phyloP scores from a whole-genome alignment of 1,284 basidiomycete genomes.

The Trichosporon asahii region DNA sequence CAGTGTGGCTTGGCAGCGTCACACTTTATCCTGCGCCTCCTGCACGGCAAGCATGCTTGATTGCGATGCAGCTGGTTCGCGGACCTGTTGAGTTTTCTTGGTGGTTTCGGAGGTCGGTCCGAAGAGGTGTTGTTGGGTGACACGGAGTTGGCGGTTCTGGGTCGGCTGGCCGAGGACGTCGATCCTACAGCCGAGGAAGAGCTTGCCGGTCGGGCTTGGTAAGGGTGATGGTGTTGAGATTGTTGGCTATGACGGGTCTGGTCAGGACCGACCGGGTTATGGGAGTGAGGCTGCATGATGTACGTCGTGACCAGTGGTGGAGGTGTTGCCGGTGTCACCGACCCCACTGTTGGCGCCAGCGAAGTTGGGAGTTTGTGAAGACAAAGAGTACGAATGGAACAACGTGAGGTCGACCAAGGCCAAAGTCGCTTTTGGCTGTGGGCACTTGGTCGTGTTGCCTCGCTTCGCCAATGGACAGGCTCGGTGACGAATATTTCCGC shows the following conservation, averaged over 20 bases:
- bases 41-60: constrained; percentile 27
- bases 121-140: not conserved
- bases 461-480: not conserved
- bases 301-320: not conserved
- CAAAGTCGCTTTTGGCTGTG: not conserved
- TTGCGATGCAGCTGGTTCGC: constrained; percentile 28
- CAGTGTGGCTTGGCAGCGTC: constrained; percentile 25
- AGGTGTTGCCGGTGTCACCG: not conserved
- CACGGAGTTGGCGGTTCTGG: not conserved
- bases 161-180: not conserved
- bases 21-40: constrained; percentile 27
- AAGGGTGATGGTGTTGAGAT: not conserved
- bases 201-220: not conserved
- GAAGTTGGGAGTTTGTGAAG: not conserved
- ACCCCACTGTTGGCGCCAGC: constrained; percentile 6
- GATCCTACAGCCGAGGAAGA: constrained; percentile 7
- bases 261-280: not conserved
- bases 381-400: constrained; percentile 1
- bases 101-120: constrained; percentile 14
- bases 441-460: not conserved
- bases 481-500: not conserved
- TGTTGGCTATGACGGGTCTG: not conserved
- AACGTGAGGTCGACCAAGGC: not conserved
- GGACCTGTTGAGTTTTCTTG: constrained; percentile 27
- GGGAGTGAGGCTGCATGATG: constrained; percentile 6